Evolutionary conservation across 768 basidiomycete species (phyloP), one percentile per base, ranked within the genome.

Genomic region (Lactarius pseudohatsudake): DNA sequence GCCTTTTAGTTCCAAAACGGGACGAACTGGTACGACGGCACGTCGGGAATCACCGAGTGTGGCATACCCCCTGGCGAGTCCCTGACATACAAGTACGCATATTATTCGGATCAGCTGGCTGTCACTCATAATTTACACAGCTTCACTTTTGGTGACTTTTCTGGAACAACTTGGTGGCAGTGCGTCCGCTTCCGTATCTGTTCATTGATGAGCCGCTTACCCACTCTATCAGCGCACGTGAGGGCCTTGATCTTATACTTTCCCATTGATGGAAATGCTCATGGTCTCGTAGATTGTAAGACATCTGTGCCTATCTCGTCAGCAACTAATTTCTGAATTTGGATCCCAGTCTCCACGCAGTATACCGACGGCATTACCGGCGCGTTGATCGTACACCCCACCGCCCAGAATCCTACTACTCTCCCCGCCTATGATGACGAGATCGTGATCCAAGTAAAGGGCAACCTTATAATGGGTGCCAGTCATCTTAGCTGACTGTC

Each of bases 311-410:
- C 40, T 30, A 20, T 18, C 10, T 26, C 57, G 16, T n/a, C 7
- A 16, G 15, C 11, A 26, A 40, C 13, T 16, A 18, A 34, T 45
- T 22, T 38, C 59, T 13, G 40, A 55, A 6, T 1, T 41, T 30
- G 50, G 40, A 41, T 13, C 5, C 32, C 38, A 74, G 74, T 40
- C 65, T 67, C 69, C n/a, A 77, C 72, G 34, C 74, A 76, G 57
- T 81, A 81, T 69, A 83, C 81, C 11, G 84, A 85, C 60, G 84
- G 84, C 15, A 74, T 84, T 62, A 79, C 78, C 26, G 84, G 83
- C 0, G 79, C 82, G 30, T 67, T 85, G 38, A 72, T 85, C 36
- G 77, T 84, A 1, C 81, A 85, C 69, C 77, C 79, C 2, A 76
- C 78, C 36, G 72, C 68, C 26, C 74, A 79, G 30, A 69, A 75